A percentile compares a stretch with the other conserved stretches of the same genome.
phyloP scores from a whole-genome alignment of 2,329 filamentous ascomycete genomes.

The Talaromyces verruculosus region DNA sequence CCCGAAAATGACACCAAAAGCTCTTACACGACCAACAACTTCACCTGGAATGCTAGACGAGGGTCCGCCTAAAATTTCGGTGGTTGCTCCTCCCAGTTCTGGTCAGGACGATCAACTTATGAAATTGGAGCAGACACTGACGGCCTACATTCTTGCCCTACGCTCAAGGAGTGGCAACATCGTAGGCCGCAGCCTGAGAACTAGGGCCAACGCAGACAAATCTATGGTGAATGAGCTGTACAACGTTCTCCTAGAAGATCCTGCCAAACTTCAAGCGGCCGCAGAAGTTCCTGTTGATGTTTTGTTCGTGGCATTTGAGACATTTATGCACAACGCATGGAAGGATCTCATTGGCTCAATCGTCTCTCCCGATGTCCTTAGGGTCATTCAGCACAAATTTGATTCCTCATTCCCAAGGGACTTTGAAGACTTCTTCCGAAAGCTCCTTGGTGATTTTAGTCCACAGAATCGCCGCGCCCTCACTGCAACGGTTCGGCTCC shows the following conservation, averaged over 20 bases:
- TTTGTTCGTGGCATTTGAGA: constrained; percentile 89
- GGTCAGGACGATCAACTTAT: constrained; percentile 64
- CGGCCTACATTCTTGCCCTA: constrained; percentile 76
- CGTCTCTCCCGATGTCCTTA: constrained; percentile 68
- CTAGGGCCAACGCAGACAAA: constrained; percentile 69
- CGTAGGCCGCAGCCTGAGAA: constrained; percentile 72
- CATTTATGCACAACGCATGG: constrained; percentile 87
- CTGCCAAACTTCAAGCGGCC: constrained; percentile 72
- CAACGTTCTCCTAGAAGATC: constrained; percentile 80
- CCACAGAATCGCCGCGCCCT: constrained; percentile 72
- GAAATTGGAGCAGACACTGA: constrained; percentile 79
- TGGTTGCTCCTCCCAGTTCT: constrained; percentile 57
- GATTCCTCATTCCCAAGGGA: constrained; percentile 44
- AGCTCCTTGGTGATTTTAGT: constrained; percentile 53
- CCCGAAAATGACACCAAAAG: constrained; percentile 44
- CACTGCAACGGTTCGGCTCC: constrained; percentile 76
- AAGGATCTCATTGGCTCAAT: constrained; percentile 82
- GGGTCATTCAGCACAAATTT: constrained; percentile 64
- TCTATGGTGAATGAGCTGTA: constrained; percentile 85
- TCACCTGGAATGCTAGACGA: constrained; percentile 37
- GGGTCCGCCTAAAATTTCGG: constrained; percentile 41
- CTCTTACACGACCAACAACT: constrained; percentile 45
- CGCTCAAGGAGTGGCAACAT: constrained; percentile 86
- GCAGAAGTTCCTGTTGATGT: constrained; percentile 77
- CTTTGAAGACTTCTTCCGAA: constrained; percentile 59